Evolutionary conservation across 495 filamentous ascomycete genomes (phyloP), one percentile per base, ranked within the genome.

Genomic region (Halenospora varia): DNA sequence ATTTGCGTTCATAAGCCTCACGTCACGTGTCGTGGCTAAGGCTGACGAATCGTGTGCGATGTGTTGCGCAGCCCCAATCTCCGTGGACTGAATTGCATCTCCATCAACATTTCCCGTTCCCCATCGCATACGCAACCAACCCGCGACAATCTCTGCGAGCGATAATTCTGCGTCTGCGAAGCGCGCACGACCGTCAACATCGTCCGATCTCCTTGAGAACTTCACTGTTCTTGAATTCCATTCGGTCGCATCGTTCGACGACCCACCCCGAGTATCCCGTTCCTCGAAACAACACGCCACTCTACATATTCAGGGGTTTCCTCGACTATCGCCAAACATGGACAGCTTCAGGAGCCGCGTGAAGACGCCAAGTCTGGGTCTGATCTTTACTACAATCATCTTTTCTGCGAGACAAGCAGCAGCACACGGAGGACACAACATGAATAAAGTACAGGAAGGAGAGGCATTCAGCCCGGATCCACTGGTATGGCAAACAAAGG

Each of bases 381-480:
- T 56, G 45, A 35, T 35, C 4, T 25, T 41, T 17, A 11, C 44
- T 8, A 48, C 19, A 25, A 23, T 58, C 13, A 6, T 62, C 9
- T 39, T 65, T 9, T 53, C 51, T 39, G 55, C 52, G 8, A 51
- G 50, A 45, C 39, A 46, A 55, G 52, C 49, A 10, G 22, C 45
- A 20, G 59, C 58, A 51, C 59, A 62, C 55, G 59, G 56, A 69
- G 90, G 90, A 53, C 89, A 90, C 75, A 80, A 90, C 68, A 81
- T 78, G 58, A 78, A 82, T 44, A 81, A 83, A 20, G 87, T 98
- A 56, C 82, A 84, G 45, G 88, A 94, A 62, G 93, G 92, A 54
- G 66, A 84, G 55, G 73, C 78, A 23, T 73, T 94, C 60, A 94
- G 90, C 17, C 65, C 72, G 15, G 92, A 98, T 29, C 93, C 94